Conservation (phyloP, 371 early-diverging fungal species). For the Mucor circinelloides region DNA sequence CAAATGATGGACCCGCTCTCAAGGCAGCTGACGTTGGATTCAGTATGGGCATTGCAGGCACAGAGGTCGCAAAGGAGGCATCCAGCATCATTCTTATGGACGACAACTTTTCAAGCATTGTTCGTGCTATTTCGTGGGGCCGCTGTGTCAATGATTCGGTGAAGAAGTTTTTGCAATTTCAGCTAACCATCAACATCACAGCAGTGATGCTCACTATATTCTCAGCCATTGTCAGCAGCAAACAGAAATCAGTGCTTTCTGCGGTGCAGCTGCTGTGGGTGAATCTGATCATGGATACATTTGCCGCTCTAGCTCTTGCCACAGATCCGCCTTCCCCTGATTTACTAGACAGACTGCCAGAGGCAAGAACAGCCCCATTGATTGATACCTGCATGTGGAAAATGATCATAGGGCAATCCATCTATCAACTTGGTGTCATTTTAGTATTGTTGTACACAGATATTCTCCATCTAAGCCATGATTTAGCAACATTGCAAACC, state of each 20-base stretch:
- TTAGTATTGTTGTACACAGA: slow-evolving; percentile 55
- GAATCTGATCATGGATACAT: slow-evolving; percentile 82
- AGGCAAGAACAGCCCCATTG: slow-evolving; percentile 62
- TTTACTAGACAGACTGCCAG: slow-evolving; percentile 63
- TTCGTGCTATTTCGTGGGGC: slow-evolving; percentile 80
- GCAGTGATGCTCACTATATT: slow-evolving; percentile 71
- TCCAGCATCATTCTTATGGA: slow-evolving; percentile 80
- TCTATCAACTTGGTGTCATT: slow-evolving; percentile 64
- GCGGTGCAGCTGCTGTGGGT: slow-evolving; percentile 83
- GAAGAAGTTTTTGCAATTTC: slow-evolving; percentile 82
- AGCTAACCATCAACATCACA: slow-evolving; percentile 77
- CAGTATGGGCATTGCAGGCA: slow-evolving; percentile 82
- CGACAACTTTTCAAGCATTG: slow-evolving; percentile 80
- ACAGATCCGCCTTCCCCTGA: slow-evolving; percentile 75
- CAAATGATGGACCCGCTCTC: slow-evolving; percentile 78
- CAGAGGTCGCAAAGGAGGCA: slow-evolving; percentile 84
- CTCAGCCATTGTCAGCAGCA: slow-evolving; percentile 53
- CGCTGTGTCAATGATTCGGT: slow-evolving; percentile 80
- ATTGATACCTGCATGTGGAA: slow-evolving; percentile 75
- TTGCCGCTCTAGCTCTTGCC: slow-evolving; percentile 78
- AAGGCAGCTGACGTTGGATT: slow-evolving; percentile 84
- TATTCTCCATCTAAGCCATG: slow-evolving; percentile 16
- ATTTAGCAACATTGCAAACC: slow-evolving; percentile 37
- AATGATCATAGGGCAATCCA: slow-evolving; percentile 67
- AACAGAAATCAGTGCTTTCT: slow-evolving; percentile 61